Evolutionary conservation across 78 protist genomes (phyloP), one percentile per base, ranked within the genome.

Genomic region (Blattamonas nauphoetae): DNA sequence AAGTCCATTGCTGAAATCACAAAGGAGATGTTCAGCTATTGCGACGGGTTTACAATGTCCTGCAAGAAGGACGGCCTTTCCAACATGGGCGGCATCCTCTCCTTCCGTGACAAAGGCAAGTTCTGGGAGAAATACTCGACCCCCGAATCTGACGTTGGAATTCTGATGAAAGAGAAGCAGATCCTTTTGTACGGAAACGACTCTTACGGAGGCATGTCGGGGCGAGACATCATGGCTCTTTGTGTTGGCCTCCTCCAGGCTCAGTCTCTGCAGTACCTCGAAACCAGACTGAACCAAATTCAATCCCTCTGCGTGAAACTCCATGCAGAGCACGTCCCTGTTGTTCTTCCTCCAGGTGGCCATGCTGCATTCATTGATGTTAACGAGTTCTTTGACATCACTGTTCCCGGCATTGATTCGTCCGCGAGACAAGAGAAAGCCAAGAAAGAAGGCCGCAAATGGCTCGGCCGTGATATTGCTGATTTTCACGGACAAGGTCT

Each of bases 281-380:
- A 79, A 5, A 4, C 29, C 83, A 33, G 88, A 33, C 34, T 85
- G 43, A 5, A n/a, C 44, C 88, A 85, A 3, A n/a, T 63, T 38
- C 85, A 85, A 3, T 85, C 77, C 4, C 2, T 85, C 2, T 45
- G 42, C 36, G n/a, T 41, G 77, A 38, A 38, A n/a, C 6, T 85
- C 35, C 79, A 43, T 3, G 43, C 35, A 36, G 46, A 43, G 4
- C 33, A 3, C 42, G 81, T 85, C 34, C 88, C 88, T 3, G 43
- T 85, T 2, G 5, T 85, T 33, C 81, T 85, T 3, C 88, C 88
- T 2, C 88, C 88, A 33, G 88, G 88, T 32, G 81, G 64, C 5
- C 88, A 85, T 3, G 45, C 88, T 38, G 2, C 2, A 32, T 43
- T 44, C 81, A 41, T 85, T 38, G 81, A 85, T 38, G 3, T 38